phyloP scores from a whole-genome alignment of 371 early-diverging fungal species.

The Choanephora cucurbitarum region DNA sequence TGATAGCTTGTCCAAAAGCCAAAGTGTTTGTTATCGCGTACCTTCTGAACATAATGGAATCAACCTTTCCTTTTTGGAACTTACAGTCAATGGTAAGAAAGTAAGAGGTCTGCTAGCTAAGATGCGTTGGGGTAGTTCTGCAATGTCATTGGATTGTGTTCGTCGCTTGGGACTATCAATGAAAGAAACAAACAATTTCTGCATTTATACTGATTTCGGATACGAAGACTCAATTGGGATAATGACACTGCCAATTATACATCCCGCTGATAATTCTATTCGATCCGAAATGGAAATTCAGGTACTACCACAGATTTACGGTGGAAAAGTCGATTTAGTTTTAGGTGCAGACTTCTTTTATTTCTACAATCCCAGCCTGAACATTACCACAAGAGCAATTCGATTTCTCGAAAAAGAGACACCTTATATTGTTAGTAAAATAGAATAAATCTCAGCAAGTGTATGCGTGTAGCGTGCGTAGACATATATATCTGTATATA shows the following conservation, averaged over 20 bases:
- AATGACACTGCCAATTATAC: conserved; percentile 18
- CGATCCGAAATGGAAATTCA: conserved; percentile 20
- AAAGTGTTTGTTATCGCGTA: conserved; percentile 17
- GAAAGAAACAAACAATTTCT: conserved; percentile 4
- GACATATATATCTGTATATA: background rate
- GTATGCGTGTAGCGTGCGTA: background rate
- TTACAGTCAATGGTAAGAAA: conserved; percentile 18
- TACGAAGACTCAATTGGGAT: conserved; percentile 22
- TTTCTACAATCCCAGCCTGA: conserved; percentile 22
- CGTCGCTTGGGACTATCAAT: conserved; percentile 15
- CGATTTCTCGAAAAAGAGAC: conserved; percentile 23
- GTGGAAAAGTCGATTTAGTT: conserved; percentile 32
- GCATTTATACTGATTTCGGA: conserved; percentile 32
- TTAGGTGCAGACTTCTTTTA: conserved; percentile 37
- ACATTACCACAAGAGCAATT: conserved; percentile 22
- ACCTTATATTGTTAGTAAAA: conserved; percentile 18
- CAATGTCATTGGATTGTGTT: conserved; percentile 25
- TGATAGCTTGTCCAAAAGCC: background rate
- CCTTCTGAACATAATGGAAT: conserved; percentile 20
- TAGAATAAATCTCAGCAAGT: background rate
- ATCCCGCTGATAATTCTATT: conserved; percentile 18
- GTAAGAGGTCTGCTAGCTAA: conserved; percentile 30
- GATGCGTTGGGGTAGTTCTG: conserved; percentile 31
- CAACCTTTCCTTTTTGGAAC: conserved; percentile 26
- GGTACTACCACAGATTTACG: conserved; percentile 31